phyloP scores from a whole-genome alignment of 2,329 filamentous ascomycete species.

The Neospermospora avenae region DNA sequence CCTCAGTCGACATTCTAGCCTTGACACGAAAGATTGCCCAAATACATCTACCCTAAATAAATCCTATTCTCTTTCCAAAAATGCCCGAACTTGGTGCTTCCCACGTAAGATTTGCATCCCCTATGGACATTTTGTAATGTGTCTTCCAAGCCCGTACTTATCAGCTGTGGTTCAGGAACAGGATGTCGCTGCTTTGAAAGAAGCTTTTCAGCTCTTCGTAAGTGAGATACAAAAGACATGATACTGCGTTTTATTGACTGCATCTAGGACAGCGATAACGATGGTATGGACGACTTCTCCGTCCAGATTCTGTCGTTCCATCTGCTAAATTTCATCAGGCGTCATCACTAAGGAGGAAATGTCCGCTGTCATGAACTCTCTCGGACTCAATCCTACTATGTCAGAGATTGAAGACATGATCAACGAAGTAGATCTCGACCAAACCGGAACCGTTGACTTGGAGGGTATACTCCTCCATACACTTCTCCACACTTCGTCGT shows the following conservation, averaged over 20 bases:
- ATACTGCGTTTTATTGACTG: background rate
- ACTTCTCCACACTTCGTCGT: no score
- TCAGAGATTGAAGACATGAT: slow-evolving; percentile 64
- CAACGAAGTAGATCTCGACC: slow-evolving; percentile 63
- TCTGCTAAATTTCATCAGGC: slow-evolving; percentile 38
- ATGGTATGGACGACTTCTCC: slow-evolving; percentile 2
- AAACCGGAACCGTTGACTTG: slow-evolving; percentile 64
- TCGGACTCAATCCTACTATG: slow-evolving; percentile 60
- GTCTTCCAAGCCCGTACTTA: background rate
- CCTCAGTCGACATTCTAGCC: slow-evolving; percentile 1
- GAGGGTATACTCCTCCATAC: slow-evolving; percentile 42
- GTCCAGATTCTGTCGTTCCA: background rate
- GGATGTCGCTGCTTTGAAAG: slow-evolving; percentile 17
- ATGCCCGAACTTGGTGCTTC: slow-evolving; percentile 5
- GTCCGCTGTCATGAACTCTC: slow-evolving; percentile 60
- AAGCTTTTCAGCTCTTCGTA: slow-evolving; percentile 21
- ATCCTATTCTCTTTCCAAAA: background rate
- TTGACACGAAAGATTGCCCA: background rate
- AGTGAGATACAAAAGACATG: background rate
- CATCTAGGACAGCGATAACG: slow-evolving; percentile 9
- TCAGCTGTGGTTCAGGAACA: background rate
- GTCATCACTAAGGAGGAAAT: slow-evolving; percentile 63
- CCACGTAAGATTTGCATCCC: background rate
- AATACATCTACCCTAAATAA: background rate
- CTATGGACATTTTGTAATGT: background rate